Evolutionary conservation across 768 basidiomycete species (phyloP).

Genomic region (Russula sp.): DNA sequence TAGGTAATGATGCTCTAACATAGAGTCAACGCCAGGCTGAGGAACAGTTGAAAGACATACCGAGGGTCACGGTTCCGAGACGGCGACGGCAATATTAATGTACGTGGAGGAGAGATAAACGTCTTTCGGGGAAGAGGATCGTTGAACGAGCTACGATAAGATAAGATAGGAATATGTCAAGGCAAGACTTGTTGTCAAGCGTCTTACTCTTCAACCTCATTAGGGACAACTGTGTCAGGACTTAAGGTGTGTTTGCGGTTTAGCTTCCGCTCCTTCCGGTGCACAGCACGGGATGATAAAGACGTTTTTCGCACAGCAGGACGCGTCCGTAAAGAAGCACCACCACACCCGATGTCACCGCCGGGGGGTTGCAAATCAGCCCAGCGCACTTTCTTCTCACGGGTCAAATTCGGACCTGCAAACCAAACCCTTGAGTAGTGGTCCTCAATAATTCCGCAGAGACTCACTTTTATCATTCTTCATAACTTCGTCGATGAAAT

Average conservation of each 20-base stretch:
- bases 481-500: conserved; percentile 9
- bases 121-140: conserved; percentile 4
- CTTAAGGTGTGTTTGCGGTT: not conserved
- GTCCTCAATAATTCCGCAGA: not conserved
- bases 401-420: not conserved
- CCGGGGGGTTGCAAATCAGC: not conserved
- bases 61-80: conserved; percentile 2
- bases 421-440: not conserved
- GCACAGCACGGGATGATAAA: not conserved
- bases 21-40: conserved; percentile 11
- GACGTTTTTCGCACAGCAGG: not conserved
- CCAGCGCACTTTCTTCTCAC: too few species aligned
- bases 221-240: not conserved
- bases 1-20: conserved; percentile 8
- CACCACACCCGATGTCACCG: not conserved
- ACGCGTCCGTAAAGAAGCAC: not conserved
- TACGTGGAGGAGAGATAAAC: conserved; percentile 16
- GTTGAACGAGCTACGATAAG: not conserved
- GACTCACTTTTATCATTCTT: conserved; percentile 6
- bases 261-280: not conserved
- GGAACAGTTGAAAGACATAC: conserved; percentile 3
- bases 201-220: conserved; percentile 1
- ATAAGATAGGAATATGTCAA: not conserved
- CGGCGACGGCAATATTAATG: not conserved
- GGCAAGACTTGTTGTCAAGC: not conserved